Percentiles rank a stretch among this genome's conserved stretches.
These are phyloP conservation scores for Starmerella scarabaei DNA, from an alignment of 805 yeast species.

Conservation along the genomic window DNA sequence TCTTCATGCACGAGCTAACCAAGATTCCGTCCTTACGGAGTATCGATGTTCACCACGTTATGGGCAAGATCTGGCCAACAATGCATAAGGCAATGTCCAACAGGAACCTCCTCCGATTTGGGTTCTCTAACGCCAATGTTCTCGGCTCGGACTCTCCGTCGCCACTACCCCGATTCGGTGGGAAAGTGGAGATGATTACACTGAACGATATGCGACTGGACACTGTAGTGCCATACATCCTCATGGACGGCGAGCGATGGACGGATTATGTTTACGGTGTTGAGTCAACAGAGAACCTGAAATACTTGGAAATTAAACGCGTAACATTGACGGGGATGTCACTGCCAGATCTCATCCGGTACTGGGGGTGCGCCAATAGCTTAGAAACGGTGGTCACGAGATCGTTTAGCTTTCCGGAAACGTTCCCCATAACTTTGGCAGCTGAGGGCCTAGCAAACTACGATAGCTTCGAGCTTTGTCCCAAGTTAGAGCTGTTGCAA, in stretches of 20 bases:
- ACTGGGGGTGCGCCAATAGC: constrained; percentile 9
- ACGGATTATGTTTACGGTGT: constrained; percentile 1
- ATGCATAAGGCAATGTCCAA: constrained; percentile 7
- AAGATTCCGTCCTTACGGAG: constrained; percentile 1
- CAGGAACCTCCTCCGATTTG: constrained; percentile 8
- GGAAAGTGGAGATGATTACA: constrained; percentile 8
- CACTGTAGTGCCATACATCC: neutral
- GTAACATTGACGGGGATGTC: constrained; percentile 3
- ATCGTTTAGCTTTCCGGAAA: neutral
- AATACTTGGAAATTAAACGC: constrained; percentile 18
- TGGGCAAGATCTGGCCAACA: constrained; percentile 12
- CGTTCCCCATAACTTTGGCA: neutral
- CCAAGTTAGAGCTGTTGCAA: constrained; percentile 14
- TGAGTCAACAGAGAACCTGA: constrained; percentile 1
- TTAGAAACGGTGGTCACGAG: constrained; percentile 17
- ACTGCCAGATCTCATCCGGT: constrained; percentile 8
- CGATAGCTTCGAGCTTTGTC: neutral
- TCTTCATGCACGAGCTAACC: constrained; percentile 2
- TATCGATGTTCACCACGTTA: constrained; percentile 15
- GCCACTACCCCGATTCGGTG: constrained; percentile 11
- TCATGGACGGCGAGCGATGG: constrained; percentile 5
- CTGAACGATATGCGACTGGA: constrained; percentile 14
- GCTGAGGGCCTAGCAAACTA: neutral
- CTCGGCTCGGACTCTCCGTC: neutral
- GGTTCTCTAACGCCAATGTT: constrained; percentile 16